Percentiles rank a stretch among this genome's conserved stretches.
phyloP scores from a whole-genome alignment of 768 basidiomycete genomes.

The Favolaschia claudopus region DNA sequence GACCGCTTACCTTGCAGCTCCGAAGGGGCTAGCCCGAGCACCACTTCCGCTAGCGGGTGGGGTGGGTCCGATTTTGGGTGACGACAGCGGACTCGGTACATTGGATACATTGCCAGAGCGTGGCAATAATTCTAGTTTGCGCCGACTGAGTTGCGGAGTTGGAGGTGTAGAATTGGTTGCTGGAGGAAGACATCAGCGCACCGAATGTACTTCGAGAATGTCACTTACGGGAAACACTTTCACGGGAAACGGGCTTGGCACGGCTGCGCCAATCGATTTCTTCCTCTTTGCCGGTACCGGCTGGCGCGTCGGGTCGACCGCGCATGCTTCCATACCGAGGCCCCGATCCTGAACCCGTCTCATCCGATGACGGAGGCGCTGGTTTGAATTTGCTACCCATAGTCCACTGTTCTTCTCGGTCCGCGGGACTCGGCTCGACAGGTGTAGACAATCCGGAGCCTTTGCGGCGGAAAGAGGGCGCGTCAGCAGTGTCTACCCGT shows the following conservation, averaged over 20 bases:
- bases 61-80: slow-evolving; percentile 71
- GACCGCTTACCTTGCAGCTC: slow-evolving; percentile 74
- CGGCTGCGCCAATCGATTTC: slow-evolving; percentile 80
- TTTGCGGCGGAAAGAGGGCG: slow-evolving; percentile 59
- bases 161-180: slow-evolving; percentile 79
- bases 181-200: slow-evolving; percentile 36
- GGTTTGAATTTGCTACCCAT: slow-evolving; percentile 81
- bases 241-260: slow-evolving; percentile 48
- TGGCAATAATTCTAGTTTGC: slow-evolving; percentile 87
- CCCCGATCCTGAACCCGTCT: slow-evolving; percentile 42
- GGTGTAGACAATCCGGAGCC: slow-evolving; percentile 62
- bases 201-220: neutral
- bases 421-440: slow-evolving; percentile 61
- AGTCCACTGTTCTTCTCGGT: slow-evolving; percentile 81
- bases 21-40: slow-evolving; percentile 81
- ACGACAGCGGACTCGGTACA: slow-evolving; percentile 77
- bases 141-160: slow-evolving; percentile 80
- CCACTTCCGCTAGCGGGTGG: slow-evolving; percentile 44
- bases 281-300: slow-evolving; percentile 64
- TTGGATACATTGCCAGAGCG: slow-evolving; percentile 73
- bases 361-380: slow-evolving; percentile 48
- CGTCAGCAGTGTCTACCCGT: slow-evolving; percentile 56
- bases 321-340: slow-evolving; percentile 56
- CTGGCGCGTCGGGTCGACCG: slow-evolving; percentile 62
- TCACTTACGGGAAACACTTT: slow-evolving; percentile 69